These are phyloP conservation scores for Ceriops decandra DNA, from an alignment of 345 rosid species.

Conservation along the genomic window DNA sequence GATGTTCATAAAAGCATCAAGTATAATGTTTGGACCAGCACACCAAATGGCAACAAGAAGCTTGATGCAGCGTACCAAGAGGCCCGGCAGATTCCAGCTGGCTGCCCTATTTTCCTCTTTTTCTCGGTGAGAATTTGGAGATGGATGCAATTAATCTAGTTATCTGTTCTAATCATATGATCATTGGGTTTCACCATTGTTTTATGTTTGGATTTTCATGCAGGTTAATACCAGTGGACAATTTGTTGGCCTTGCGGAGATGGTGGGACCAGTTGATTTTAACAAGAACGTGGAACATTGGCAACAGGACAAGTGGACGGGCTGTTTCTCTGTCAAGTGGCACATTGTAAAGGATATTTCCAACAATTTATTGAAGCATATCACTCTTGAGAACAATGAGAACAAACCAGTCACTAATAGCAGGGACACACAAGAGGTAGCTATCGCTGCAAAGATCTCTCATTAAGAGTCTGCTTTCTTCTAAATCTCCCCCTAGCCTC, in stretches of 20 bases:
- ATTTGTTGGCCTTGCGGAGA: conserved; percentile 14
- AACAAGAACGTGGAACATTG: conserved; percentile 7
- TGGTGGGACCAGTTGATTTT: conserved; percentile 10
- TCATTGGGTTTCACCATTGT: background rate
- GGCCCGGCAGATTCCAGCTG: conserved; percentile 3
- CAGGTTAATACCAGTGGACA: conserved; percentile 12
- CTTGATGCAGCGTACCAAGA: conserved; percentile 9
- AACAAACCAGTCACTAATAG: background rate
- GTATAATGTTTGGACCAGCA: conserved; percentile 14
- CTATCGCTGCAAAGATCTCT: background rate
- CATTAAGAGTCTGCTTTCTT: no score
- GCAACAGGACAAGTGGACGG: conserved; percentile 17
- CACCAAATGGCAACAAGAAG: conserved; percentile 7
- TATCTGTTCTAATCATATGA: background rate
- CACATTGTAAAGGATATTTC: conserved; percentile 10
- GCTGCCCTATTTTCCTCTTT: conserved; percentile 9
- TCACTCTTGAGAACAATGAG: conserved; percentile 2
- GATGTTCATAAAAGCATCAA: conserved; percentile 14
- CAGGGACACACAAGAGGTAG: conserved; percentile 17
- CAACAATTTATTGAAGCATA: conserved; percentile 11
- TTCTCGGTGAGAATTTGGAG: conserved; percentile 1
- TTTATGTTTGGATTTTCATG: background rate
- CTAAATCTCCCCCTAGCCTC: no score
- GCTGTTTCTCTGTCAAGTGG: conserved; percentile 4
- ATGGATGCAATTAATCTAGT: background rate